Evolutionary conservation across 768 basidiomycete genomes (phyloP).

Genomic region (Cyclocybe cylindracea): DNA sequence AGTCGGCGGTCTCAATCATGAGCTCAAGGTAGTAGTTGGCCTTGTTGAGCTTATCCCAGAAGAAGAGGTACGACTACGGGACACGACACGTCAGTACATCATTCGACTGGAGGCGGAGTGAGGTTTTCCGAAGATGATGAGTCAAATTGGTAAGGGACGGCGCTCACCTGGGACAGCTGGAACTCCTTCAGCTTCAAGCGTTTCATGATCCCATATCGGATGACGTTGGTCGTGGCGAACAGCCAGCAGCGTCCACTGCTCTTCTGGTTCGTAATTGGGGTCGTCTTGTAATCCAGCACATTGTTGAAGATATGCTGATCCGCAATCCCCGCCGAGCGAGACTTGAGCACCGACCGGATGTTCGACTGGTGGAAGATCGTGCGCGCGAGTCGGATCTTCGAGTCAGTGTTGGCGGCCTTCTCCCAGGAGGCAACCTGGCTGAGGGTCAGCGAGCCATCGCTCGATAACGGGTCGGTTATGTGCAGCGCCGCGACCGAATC

Average conservation of each 20-base stretch:
- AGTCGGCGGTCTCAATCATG: conserved; percentile 77
- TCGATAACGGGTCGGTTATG: conserved; percentile 44
- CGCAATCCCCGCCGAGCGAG: conserved; percentile 59
- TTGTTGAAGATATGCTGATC: conserved; percentile 85
- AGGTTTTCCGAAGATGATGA: background rate
- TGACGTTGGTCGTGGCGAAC: conserved; percentile 88
- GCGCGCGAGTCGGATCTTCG: conserved; percentile 74
- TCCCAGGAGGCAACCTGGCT: conserved; percentile 72
- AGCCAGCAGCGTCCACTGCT: conserved; percentile 93
- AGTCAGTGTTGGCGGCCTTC: conserved; percentile 45
- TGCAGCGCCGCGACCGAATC: conserved; percentile 33
- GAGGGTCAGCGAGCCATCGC: conserved; percentile 61
- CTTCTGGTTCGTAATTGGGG: conserved; percentile 85
- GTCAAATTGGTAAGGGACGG: background rate
- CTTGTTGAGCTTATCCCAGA: conserved; percentile 97
- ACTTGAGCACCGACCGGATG: conserved; percentile 61
- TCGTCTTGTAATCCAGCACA: conserved; percentile 76
- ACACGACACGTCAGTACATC: background rate
- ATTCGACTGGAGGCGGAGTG: background rate
- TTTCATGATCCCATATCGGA: conserved; percentile 84
- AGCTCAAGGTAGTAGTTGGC: conserved; percentile 91
- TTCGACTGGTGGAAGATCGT: conserved; percentile 73
- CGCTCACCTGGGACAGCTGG: conserved; percentile 80
- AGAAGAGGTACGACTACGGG: conserved; percentile 81
- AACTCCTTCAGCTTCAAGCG: conserved; percentile 85